Percentiles rank a stretch among this genome's conserved stretches.
Evolutionary conservation across 345 rosid genomes (phyloP).

Genomic region (Salix suchowensis): DNA sequence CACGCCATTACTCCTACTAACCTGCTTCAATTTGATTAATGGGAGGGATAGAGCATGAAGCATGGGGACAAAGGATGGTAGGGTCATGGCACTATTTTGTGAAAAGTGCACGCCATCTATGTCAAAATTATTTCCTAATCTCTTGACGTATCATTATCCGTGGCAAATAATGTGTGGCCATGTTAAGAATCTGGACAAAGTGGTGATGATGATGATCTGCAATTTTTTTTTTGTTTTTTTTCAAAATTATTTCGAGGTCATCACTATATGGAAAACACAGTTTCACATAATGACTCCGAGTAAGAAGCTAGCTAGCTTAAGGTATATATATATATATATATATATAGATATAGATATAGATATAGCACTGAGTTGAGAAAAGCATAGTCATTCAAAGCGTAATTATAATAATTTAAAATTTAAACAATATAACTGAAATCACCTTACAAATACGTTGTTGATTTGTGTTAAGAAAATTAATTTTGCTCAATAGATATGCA

Average conservation of each 20-base stretch:
- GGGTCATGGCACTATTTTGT: not conserved
- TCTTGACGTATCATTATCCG: not conserved
- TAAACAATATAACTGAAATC: too few relatives aligned
- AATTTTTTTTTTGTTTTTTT: not conserved
- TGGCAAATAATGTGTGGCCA: not conserved
- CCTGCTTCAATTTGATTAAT: not conserved
- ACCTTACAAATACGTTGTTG: too few relatives aligned
- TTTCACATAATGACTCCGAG: not conserved
- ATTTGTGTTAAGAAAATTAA: too few relatives aligned
- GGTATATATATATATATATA: not conserved
- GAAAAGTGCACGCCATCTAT: not conserved
- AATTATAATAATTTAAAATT: not conserved
- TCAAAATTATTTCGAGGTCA: not conserved
- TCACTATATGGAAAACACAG: not conserved
- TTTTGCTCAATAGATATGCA: too few relatives aligned
- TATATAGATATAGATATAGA: not conserved
- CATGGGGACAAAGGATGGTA: not conserved
- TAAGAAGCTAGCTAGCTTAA: not conserved
- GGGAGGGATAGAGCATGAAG: too few relatives aligned
- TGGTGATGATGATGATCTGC: not conserved
- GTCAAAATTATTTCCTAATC: not conserved
- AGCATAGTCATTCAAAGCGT: not conserved
- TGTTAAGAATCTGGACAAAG: not conserved
- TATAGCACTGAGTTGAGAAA: not conserved
- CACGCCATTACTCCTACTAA: not conserved